phyloP scores from a whole-genome alignment of 176 grass and related monocot genomes.

The Typha latifolia region DNA sequence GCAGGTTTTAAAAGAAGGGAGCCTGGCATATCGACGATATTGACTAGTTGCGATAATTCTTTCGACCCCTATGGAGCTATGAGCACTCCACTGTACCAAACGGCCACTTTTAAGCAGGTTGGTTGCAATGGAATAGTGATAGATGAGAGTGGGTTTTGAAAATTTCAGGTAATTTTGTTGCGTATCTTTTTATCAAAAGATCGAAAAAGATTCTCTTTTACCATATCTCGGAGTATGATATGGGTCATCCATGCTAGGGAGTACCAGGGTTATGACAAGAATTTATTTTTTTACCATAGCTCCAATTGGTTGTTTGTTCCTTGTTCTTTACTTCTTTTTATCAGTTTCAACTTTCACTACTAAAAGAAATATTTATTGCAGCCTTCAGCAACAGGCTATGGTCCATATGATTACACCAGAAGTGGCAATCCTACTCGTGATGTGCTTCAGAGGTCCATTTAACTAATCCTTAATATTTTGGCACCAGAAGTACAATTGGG shows the following conservation, averaged over 20 bases:
- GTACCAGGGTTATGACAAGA: too few relatives aligned
- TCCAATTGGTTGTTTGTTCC: neutral
- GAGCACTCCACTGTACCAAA: constrained; percentile 97
- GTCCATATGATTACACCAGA: constrained; percentile 92
- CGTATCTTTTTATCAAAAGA: neutral
- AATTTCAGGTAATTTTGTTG: neutral
- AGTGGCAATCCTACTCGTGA: constrained; percentile 96
- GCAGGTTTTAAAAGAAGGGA: constrained; percentile 47
- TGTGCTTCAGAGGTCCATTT: constrained; percentile 74
- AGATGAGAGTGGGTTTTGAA: neutral
- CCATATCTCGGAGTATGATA: too few relatives aligned
- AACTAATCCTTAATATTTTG: constrained; percentile 11
- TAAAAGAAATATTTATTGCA: constrained; percentile 14
- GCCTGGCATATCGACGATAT: constrained; percentile 67
- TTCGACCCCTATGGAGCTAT: constrained; percentile 71
- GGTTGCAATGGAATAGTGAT: neutral
- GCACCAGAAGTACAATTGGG: neutral
- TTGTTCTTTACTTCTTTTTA: neutral
- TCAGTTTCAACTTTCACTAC: neutral
- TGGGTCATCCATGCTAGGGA: too few relatives aligned
- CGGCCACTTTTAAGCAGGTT: constrained; percentile 97
- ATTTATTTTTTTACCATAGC: too few relatives aligned
- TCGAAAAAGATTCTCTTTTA: neutral
- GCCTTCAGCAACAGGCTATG: constrained; percentile 84
- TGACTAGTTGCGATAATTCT: constrained; percentile 73